A percentile compares a stretch with the other conserved stretches of the same genome.
phyloP scores from a whole-genome alignment of 257 asterid genomes.

The Solanum appendiculatum region DNA sequence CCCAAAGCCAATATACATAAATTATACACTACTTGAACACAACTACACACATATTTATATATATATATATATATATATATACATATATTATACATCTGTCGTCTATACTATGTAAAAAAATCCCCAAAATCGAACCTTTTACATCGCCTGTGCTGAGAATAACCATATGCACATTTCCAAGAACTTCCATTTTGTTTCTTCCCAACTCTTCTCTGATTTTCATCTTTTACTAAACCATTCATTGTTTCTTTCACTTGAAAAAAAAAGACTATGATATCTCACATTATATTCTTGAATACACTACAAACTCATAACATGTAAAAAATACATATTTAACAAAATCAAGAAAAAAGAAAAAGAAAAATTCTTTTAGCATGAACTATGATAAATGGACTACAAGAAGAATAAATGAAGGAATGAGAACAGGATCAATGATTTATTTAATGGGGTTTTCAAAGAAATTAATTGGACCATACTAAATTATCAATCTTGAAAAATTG shows the following conservation, averaged over 20 bases:
- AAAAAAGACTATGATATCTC: slow-evolving; percentile 8
- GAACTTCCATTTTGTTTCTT: slow-evolving; percentile 21
- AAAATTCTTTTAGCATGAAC: not conserved
- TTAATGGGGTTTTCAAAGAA: not conserved
- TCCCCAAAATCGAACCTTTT: slow-evolving; percentile 19
- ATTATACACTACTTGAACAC: not conserved
- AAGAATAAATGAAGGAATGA: not conserved
- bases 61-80: not conserved
- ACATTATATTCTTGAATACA: not conserved
- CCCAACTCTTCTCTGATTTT: slow-evolving; percentile 15
- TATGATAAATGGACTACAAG: not conserved
- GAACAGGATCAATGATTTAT: not conserved
- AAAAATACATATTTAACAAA: not conserved
- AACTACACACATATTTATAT: not conserved
- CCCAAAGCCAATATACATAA: not conserved
- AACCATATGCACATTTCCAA: slow-evolving; percentile 6
- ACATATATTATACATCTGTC: not conserved
- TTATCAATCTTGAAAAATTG: not conserved
- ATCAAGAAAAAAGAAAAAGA: not conserved
- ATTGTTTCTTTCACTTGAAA: slow-evolving; percentile 13
- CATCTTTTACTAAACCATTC: slow-evolving; percentile 24
- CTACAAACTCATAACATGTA: not conserved
- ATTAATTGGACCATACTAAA: not conserved
- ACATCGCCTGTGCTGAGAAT: slow-evolving; percentile 42
- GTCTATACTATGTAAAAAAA: not conserved